phyloP scores from a whole-genome alignment of 306 rosid species.

The Citrullus colocynthis region DNA sequence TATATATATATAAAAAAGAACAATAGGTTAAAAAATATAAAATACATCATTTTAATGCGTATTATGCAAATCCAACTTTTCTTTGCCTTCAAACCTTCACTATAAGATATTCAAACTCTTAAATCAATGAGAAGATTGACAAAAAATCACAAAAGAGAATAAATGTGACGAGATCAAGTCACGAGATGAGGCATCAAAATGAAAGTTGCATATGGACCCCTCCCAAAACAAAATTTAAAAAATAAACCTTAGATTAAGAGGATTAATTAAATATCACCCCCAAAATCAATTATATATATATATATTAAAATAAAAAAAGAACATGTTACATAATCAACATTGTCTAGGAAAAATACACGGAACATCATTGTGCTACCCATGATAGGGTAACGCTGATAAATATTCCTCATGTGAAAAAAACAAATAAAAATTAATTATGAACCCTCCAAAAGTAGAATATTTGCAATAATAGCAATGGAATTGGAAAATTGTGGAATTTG shows the following conservation, averaged over 20 bases:
- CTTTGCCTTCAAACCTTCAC: no score
- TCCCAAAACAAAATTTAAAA: background rate
- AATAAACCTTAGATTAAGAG: background rate
- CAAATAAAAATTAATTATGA: background rate
- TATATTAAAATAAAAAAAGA: background rate
- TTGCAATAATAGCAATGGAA: background rate
- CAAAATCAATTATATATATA: background rate
- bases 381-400: background rate
- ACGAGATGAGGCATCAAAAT: constrained; percentile 4
- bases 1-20: no score
- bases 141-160: background rate
- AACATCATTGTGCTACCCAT: constrained; percentile 14
- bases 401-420: background rate
- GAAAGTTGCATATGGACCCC: constrained; percentile 8
- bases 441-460: background rate
- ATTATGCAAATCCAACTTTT: background rate
- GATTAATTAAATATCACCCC: background rate
- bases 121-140: background rate
- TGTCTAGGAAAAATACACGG: constrained; percentile 13
- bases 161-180: constrained; percentile 7
- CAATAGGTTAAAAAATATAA: background rate
- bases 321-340: constrained; percentile 10
- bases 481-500: background rate
- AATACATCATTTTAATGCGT: background rate
- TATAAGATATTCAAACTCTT: background rate